Percentiles rank a stretch among this genome's conserved stretches.
phyloP scores from a whole-genome alignment of 2,329 filamentous ascomycete species.

The Tolypocladium ophioglossoides region DNA sequence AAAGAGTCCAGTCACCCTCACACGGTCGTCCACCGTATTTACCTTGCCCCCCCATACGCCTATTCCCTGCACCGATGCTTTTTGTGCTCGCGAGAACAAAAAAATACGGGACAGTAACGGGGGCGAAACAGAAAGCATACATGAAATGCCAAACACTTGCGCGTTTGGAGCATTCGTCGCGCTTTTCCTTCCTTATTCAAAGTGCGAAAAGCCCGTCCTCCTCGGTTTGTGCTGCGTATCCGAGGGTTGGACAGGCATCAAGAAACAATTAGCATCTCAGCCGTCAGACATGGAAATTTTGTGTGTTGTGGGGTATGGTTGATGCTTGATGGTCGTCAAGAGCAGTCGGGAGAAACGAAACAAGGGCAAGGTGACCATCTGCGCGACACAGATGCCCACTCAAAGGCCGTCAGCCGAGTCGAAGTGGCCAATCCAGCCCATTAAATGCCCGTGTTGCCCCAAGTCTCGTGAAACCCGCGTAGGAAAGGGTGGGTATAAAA shows the following conservation, averaged over 20 bases:
- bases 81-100: background rate
- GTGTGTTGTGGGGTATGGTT: background rate
- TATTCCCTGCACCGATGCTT: background rate
- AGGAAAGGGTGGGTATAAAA: background rate
- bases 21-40: background rate
- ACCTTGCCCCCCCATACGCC: background rate
- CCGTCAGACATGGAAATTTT: background rate
- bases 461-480: background rate
- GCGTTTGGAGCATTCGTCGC: background rate
- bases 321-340: background rate
- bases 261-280: background rate
- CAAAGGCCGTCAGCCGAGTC: background rate
- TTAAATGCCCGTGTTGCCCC: background rate
- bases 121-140: background rate
- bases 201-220: background rate
- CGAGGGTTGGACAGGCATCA: background rate
- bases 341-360: background rate
- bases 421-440: background rate
- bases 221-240: background rate
- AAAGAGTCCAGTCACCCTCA: background rate
- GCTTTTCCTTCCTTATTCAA: constrained; percentile 5
- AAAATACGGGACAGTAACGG: background rate
- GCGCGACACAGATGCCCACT: background rate
- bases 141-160: background rate
- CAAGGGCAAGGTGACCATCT: background rate